These are phyloP conservation scores for Colletotrichum tropicale DNA, from an alignment of 2,329 filamentous ascomycete species.

Conservation along the genomic window DNA sequence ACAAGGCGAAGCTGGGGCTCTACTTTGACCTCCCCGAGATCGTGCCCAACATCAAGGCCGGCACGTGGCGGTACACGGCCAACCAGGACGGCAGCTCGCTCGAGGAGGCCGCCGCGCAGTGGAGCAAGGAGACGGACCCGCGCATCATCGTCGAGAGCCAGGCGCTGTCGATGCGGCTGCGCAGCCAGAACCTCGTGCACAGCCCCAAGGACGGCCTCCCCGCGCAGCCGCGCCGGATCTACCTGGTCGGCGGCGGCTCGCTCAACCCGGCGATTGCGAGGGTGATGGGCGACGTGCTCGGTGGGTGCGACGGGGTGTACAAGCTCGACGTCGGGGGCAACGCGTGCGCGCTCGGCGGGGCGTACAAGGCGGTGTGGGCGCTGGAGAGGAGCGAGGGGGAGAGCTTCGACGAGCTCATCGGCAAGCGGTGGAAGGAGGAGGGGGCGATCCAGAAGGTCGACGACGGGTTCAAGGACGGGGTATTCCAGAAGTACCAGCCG, in stretches of 20 bases:
- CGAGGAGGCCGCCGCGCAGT: constrained; percentile 40
- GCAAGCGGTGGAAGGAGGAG: constrained; percentile 82
- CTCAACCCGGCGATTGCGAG: constrained; percentile 88
- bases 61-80: constrained; percentile 83
- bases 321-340: constrained; percentile 94
- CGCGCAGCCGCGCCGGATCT: constrained; percentile 85
- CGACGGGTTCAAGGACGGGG: constrained; percentile 75
- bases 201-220: constrained; percentile 62
- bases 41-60: constrained; percentile 85
- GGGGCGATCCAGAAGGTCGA: constrained; percentile 83
- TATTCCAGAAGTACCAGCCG: constrained; percentile 79
- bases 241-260: constrained; percentile 92
- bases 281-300: constrained; percentile 86
- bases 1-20: constrained; percentile 83
- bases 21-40: constrained; percentile 97
- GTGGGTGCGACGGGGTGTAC: constrained; percentile 88
- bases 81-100: constrained; percentile 54
- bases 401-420: constrained; percentile 89
- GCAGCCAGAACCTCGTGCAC: constrained; percentile 77
- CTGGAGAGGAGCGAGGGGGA: constrained; percentile 71
- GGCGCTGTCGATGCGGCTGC: constrained; percentile 86
- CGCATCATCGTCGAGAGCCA: constrained; percentile 94
- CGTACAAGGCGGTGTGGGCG: constrained; percentile 96
- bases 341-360: constrained; percentile 90
- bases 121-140: constrained; percentile 72